A percentile compares a stretch with the other conserved stretches of the same genome.
phyloP scores from a whole-genome alignment of 805 yeast species.

The Tetrapisispora fleetii region DNA sequence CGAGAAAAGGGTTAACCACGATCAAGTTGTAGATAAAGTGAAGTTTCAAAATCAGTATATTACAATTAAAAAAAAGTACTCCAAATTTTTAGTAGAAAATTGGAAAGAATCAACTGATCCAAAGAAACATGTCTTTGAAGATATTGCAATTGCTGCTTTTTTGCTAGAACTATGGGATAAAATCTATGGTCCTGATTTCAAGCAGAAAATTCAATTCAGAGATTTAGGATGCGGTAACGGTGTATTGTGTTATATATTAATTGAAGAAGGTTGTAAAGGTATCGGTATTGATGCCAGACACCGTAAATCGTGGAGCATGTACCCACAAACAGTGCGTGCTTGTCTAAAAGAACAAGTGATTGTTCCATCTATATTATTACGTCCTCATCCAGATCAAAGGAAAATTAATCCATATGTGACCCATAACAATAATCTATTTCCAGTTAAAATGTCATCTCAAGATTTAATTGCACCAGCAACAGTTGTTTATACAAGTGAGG shows the following conservation, averaged over 20 bases:
- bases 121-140: constrained; percentile 91
- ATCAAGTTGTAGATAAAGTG: constrained; percentile 71
- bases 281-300: constrained; percentile 83
- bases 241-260: constrained; percentile 61
- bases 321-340: constrained; percentile 53
- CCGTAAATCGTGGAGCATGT: constrained; percentile 77
- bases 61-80: constrained; percentile 70
- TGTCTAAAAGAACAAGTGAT: constrained; percentile 66
- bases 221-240: constrained; percentile 97
- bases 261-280: constrained; percentile 73
- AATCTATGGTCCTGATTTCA: constrained; percentile 33
- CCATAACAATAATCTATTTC: constrained; percentile 49
- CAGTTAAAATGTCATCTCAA: constrained; percentile 30
- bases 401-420: constrained; percentile 42
- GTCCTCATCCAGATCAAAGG: constrained; percentile 58
- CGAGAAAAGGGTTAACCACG: constrained; percentile 81
- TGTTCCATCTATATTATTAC: constrained; percentile 63
- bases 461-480: constrained; percentile 37
- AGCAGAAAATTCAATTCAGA: constrained; percentile 46
- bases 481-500: constrained; percentile 28
- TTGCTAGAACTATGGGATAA: constrained; percentile 75
- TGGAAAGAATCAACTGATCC: constrained; percentile 97
- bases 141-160: constrained; percentile 90
- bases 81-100: constrained; percentile 57
- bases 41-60: constrained; percentile 78